Conservation (phyloP, 2,329 filamentous ascomycete species). For the Catunica adiposa region DNA sequence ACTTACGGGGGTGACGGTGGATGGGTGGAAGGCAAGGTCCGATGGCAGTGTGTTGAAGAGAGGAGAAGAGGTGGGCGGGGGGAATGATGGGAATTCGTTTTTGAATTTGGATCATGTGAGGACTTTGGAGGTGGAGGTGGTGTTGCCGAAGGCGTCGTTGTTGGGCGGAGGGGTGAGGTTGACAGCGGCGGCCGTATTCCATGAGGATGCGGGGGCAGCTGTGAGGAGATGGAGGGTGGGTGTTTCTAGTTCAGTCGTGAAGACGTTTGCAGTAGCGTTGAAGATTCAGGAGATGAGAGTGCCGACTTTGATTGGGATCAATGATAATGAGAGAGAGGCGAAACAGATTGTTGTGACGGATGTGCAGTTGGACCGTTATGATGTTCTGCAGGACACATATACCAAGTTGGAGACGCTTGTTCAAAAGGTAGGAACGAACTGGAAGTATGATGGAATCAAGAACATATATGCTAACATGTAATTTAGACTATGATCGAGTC, state of each 20-base stretch:
- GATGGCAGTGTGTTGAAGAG: constrained; percentile 1
- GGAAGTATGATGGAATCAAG: neutral
- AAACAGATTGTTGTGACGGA: constrained; percentile 52
- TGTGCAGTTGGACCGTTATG: constrained; percentile 41
- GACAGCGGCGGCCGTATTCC: constrained; percentile 29
- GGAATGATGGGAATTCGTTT: constrained; percentile 18
- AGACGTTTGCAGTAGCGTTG: constrained; percentile 23
- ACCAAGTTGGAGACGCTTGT: constrained; percentile 40
- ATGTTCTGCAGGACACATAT: constrained; percentile 33
- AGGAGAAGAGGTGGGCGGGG: constrained; percentile 1
- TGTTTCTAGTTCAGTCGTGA: constrained; percentile 15
- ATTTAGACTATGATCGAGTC: constrained; percentile 36
- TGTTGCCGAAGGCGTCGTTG: constrained; percentile 52
- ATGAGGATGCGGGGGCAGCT: constrained; percentile 15
- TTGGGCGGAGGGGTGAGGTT: constrained; percentile 44
- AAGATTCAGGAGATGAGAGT: constrained; percentile 42
- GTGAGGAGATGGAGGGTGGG: constrained; percentile 11
- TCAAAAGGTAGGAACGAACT: constrained; percentile 27
- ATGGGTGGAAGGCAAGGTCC: constrained; percentile 13
- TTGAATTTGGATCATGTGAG: constrained; percentile 23
- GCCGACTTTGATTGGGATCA: constrained; percentile 55
- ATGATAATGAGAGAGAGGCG: constrained; percentile 48
- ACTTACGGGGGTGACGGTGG: constrained; percentile 18
- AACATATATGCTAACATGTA: neutral
- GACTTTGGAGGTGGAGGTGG: constrained; percentile 35